Conservation (phyloP, 192 early-diverging fungal species). For the Umbelopsis vinacea region DNA sequence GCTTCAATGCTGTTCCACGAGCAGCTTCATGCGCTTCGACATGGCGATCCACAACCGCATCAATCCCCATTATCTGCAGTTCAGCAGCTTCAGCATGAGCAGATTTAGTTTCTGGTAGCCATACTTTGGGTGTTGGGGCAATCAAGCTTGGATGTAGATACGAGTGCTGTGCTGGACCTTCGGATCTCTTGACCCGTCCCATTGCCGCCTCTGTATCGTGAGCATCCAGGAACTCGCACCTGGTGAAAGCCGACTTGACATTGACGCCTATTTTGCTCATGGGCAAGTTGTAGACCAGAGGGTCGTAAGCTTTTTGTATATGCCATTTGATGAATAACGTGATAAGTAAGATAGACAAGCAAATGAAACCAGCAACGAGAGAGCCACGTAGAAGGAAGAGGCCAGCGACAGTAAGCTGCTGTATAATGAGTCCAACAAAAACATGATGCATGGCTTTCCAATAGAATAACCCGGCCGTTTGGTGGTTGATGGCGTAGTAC, state of each 20-base stretch:
- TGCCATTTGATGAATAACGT: conserved; percentile 11
- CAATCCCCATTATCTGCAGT: background rate
- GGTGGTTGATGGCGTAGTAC: conserved; percentile 57
- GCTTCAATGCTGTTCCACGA: background rate
- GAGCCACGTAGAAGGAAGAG: conserved; percentile 18
- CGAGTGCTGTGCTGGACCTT: background rate
- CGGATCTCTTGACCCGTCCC: background rate
- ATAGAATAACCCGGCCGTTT: conserved; percentile 62
- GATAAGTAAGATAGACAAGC: background rate
- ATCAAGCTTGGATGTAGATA: conserved; percentile 10
- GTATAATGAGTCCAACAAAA: conserved; percentile 46
- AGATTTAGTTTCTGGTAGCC: background rate
- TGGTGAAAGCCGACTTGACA: background rate
- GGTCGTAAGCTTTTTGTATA: conserved; percentile 1
- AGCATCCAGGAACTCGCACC: background rate
- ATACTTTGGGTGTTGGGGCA: background rate
- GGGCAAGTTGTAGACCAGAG: conserved; percentile 13
- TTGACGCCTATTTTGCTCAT: background rate
- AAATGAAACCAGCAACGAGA: background rate
- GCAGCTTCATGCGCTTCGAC: background rate
- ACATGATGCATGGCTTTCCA: conserved; percentile 58
- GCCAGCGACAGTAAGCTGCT: conserved; percentile 16
- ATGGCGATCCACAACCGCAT: background rate
- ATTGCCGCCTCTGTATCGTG: background rate
- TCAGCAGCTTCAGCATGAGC: background rate